These are phyloP conservation scores for Hortaea sp. DNA, from an alignment of 2,329 filamentous ascomycete genomes.

Conservation along the genomic window DNA sequence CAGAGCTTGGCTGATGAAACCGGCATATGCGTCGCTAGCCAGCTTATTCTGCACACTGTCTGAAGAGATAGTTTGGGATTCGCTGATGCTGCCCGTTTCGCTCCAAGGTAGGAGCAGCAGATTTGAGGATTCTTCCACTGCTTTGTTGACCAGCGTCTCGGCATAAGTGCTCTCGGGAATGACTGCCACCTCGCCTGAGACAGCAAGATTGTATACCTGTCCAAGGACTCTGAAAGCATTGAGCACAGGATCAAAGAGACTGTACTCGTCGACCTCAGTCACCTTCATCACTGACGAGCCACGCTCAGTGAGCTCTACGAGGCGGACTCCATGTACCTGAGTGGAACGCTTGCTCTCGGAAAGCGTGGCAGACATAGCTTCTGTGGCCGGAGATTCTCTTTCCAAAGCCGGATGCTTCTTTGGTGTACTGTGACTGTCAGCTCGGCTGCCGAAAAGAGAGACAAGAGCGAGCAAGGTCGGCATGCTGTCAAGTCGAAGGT, in stretches of 20 bases:
- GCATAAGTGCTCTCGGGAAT: conserved; percentile 70
- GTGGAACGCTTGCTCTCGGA: conserved; percentile 34
- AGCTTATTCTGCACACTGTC: conserved; percentile 51
- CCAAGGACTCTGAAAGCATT: conserved; percentile 87
- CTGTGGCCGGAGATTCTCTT: conserved; percentile 3
- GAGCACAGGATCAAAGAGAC: conserved; percentile 64
- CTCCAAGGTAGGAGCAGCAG: conserved; percentile 83
- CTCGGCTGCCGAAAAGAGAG: conserved; percentile 57
- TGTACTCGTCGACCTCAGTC: conserved; percentile 64
- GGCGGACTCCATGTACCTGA: conserved; percentile 72
- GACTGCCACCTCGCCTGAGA: conserved; percentile 71
- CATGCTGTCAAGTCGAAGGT: conserved; percentile 75
- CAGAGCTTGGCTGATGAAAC: conserved; percentile 63
- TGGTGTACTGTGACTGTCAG: conserved; percentile 29
- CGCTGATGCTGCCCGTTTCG: conserved; percentile 64
- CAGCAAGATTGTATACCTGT: conserved; percentile 70
- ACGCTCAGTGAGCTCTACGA: conserved; percentile 82
- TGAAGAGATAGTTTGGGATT: conserved; percentile 45
- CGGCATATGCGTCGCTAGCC: conserved; percentile 52
- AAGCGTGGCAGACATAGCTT: background rate
- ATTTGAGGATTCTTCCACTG: conserved; percentile 44
- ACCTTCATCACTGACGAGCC: conserved; percentile 93
- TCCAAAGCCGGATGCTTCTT: conserved; percentile 28
- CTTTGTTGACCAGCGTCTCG: conserved; percentile 62
- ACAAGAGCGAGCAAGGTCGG: conserved; percentile 73